Evolutionary conservation across 73 alveolate genomes (phyloP).

Genomic region (Stentor roeselii): DNA sequence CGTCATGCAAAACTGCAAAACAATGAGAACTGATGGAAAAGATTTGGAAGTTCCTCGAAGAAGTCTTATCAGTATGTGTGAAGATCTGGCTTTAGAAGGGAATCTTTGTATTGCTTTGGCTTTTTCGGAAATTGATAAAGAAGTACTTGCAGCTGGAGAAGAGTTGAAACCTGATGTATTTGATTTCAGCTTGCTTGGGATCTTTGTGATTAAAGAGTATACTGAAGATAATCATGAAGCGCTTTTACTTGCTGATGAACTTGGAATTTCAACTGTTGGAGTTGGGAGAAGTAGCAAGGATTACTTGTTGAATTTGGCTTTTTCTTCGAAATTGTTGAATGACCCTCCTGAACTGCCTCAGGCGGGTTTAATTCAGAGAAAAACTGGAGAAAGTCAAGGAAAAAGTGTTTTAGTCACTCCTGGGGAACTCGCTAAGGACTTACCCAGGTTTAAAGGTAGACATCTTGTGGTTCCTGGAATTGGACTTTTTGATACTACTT

Average conservation of each 20-base stretch:
- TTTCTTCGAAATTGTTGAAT: not conserved
- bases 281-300: constrained; percentile 5
- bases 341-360: not conserved
- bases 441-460: not conserved
- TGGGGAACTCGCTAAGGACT: not conserved
- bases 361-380: no score
- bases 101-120: not conserved
- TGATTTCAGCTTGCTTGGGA: constrained; percentile 7
- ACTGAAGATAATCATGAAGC: not conserved
- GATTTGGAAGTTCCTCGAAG: not conserved
- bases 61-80: not conserved
- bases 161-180: constrained; percentile 13
- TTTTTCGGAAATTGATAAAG: not conserved
- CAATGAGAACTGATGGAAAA: constrained; percentile 5
- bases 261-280: not conserved
- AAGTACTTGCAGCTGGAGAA: not conserved
- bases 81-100: not conserved
- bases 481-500: not conserved
- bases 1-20: constrained; percentile 5
- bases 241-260: not conserved
- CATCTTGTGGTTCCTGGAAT: not conserved
- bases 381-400: not conserved
- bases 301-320: not conserved
- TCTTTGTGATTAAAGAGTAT: not conserved
- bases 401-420: not conserved